These are phyloP conservation scores for Inga oerstediana DNA, from an alignment of 306 rosid genomes.

Conservation along the genomic window DNA sequence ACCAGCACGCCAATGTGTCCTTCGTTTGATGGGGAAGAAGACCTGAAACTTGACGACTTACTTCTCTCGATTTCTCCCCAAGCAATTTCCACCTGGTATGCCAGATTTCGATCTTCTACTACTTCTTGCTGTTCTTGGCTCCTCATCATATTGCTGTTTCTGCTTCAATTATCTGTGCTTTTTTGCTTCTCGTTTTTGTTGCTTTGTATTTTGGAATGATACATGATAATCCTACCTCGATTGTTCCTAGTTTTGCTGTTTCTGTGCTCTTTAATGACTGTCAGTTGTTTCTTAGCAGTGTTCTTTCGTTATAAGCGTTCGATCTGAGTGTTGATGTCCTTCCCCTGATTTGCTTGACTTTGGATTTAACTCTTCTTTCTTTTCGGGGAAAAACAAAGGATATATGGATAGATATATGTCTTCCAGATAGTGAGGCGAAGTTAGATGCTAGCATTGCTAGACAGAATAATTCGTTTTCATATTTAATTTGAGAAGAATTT, in stretches of 20 bases:
- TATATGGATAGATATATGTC: background rate
- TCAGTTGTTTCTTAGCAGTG: background rate
- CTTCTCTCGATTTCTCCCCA: background rate
- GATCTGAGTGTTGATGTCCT: constrained; percentile 38
- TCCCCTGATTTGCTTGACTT: constrained; percentile 3
- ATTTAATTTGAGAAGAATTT: background rate
- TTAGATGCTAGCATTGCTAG: background rate
- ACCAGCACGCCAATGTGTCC: background rate
- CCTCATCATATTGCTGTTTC: constrained; percentile 6
- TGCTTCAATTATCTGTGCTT: background rate
- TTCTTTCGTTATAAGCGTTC: constrained; percentile 4
- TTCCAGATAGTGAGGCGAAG: background rate
- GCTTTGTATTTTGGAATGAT: background rate
- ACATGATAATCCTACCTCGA: background rate
- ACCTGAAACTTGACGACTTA: background rate
- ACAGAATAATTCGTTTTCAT: background rate
- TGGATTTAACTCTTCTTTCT: constrained; percentile 14
- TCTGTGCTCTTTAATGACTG: background rate
- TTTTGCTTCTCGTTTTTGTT: background rate
- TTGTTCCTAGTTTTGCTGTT: background rate
- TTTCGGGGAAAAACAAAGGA: constrained; percentile 8
- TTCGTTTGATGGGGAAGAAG: background rate
- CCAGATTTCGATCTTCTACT: background rate
- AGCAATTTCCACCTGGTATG: constrained; percentile 34
- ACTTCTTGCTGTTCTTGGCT: background rate